Base-by-base conservation (phyloP, 352 stramenopile species). In the Phytopythium kandeliae region DNA sequence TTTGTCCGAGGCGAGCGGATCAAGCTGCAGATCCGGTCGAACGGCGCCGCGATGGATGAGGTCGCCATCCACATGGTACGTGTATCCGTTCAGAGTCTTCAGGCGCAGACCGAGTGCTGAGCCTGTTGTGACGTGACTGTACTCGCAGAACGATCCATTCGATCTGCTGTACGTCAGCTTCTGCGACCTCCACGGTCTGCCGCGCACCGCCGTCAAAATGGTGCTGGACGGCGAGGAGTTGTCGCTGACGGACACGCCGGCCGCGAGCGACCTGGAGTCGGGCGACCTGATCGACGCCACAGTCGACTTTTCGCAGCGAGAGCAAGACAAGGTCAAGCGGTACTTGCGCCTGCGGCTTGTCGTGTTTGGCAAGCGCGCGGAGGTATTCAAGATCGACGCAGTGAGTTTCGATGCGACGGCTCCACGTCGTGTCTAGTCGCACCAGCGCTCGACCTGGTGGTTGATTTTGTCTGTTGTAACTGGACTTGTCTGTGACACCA, bases 261-360 rank as follows among this genome's bases (percentile, higher is more conserved):
- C 45, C 1, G 50, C 48, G 6, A 60, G 55, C 49, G 74, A 86
- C 37, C 58, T 87, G 11, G 78, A 87, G 38, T 62, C 69, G 2
- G 74, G 68, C 25, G 74, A 90, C 43, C 41, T 90, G 11, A 79
- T 90, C 34, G 79, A 90, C 48, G 76, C 79, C 16, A 86, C 85
- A 33, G 79, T 88, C 31, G 74, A 90, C 44, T 90, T 88, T 34
- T 71, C 74, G 0, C 57, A 78, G 54, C 71, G 83, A 33, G 64
- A 48, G 26, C 54, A 68, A 31, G 46, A 60, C 4, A 56, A 70
- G n/a, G 79, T 80, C 47, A 86, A 85, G 44, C 66, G 47, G 0
- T 80, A 82, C 47, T 30, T 90, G 24, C 76, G 77, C 5, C 46
- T 90, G 28, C 62, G 67, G 2, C 60, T 90, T 7, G 51, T 87